Conservation (phyloP, 176 grass and related monocot genomes). For the Ensete ventricosum region DNA sequence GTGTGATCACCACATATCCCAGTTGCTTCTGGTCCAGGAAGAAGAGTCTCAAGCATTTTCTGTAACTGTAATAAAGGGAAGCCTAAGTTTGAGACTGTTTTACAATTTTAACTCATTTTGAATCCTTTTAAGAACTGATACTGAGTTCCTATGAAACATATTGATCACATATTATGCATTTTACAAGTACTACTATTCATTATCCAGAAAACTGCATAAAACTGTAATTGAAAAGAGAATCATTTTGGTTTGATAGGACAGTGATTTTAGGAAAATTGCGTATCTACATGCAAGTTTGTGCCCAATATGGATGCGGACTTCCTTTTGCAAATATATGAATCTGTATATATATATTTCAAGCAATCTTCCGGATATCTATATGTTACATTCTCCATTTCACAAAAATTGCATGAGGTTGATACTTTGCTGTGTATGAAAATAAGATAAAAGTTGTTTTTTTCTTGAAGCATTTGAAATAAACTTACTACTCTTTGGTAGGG, state of each 20-base stretch:
- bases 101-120: background rate
- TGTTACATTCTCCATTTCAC: background rate
- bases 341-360: background rate
- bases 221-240: background rate
- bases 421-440: background rate
- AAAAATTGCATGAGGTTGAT: background rate
- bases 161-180: background rate
- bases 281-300: background rate
- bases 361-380: background rate
- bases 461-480: slow-evolving; percentile 2
- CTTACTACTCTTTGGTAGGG: slow-evolving; percentile 32
- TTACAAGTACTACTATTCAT: background rate
- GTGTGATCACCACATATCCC: background rate
- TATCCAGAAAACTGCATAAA: background rate
- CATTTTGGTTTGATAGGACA: background rate
- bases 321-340: background rate
- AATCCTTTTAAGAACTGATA: background rate
- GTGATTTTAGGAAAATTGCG: background rate
- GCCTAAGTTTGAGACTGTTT: background rate
- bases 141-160: background rate
- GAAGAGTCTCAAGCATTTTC: background rate
- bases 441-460: background rate
- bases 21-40: background rate
- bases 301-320: background rate
- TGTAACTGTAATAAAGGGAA: background rate